Percentiles rank a stretch among this genome's conserved stretches.
phyloP scores from a whole-genome alignment of 495 filamentous ascomycete species.

The Talaromyces nanjingensis region DNA sequence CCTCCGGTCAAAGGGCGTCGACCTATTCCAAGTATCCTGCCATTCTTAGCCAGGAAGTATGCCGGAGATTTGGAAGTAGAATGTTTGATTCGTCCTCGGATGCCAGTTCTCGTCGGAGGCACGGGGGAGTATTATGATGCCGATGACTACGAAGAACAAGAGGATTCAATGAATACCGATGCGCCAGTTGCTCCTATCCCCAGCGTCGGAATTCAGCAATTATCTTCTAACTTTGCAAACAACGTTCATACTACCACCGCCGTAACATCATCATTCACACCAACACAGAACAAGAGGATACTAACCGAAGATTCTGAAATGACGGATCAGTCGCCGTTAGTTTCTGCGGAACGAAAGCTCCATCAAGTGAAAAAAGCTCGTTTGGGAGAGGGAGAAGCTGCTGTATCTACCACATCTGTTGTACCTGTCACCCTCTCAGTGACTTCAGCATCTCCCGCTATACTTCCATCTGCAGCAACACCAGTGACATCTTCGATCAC shows the following conservation, averaged over 20 bases:
- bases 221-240: background rate
- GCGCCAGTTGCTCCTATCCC: conserved; percentile 11
- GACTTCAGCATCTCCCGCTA: background rate
- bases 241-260: background rate
- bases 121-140: conserved; percentile 20
- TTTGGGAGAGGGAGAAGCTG: background rate
- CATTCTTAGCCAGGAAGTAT: conserved; percentile 59
- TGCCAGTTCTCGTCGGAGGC: conserved; percentile 45
- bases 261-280: conserved; percentile 6
- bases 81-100: conserved; percentile 59
- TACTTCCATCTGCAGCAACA: background rate
- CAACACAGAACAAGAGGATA: conserved; percentile 26
- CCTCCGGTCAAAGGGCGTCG: conserved; percentile 48
- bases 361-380: conserved; percentile 6
- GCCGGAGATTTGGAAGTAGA: conserved; percentile 59
- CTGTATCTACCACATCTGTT: background rate
- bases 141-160: conserved; percentile 40
- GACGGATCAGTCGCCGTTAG: background rate
- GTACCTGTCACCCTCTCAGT: background rate
- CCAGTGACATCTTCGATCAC: background rate
- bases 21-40: conserved; percentile 63
- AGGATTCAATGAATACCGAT: conserved; percentile 25
- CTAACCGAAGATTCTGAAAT: conserved; percentile 21
- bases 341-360: background rate
- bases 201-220: background rate